Base-by-base conservation (phyloP, 495 filamentous ascomycete species). In the Xanthoparmelia taractica region DNA sequence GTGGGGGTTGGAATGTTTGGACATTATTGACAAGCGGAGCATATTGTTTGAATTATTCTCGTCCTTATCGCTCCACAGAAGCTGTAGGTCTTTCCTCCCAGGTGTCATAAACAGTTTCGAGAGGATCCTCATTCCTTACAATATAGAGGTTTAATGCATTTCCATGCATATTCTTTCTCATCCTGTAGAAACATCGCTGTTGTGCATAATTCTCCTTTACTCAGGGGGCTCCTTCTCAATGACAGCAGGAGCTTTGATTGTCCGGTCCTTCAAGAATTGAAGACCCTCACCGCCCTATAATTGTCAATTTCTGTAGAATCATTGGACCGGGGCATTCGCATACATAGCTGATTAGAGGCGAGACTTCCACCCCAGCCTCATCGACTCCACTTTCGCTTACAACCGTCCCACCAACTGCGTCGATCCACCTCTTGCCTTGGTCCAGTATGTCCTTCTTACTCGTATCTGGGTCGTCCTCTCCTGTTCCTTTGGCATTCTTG, bases 321-420 rank as follows among this genome's bases (percentile, higher is more conserved):
- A 52, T 63, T 56, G 41, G 63, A n/a, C 47, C 12, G 57, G 50
- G 34, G 64, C 85, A 15, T 38, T 52, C 34, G 20, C 91, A 82
- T 85, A 96, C 92, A 71, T 99, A 99, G 82, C 91, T 96, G 71
- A 93, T 87, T 72, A 96, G 76, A 27, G 94, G 95, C 65, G 90
- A 95, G 25, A 99, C 85, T 70, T 99, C 94, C 27, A 99, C 82
- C 27, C 94, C 94, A 59, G 75, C 71, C 15, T 85, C 82, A 8
- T 79, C 78, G 23, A 75, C 75, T 41, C 78, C 81, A 47, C 65
- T 59, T 68, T 91, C 88, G 59, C 87, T 91, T 57, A 86, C 81
- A 34, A 97, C 85, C 12, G 78, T 82, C 38, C 82, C 92, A 48
- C 93, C 95, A 23, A 85, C 90, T 47, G 81, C 84, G 70, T 93